Evolutionary conservation across 768 basidiomycete genomes (phyloP).

Genomic region (Lentinula boryana): DNA sequence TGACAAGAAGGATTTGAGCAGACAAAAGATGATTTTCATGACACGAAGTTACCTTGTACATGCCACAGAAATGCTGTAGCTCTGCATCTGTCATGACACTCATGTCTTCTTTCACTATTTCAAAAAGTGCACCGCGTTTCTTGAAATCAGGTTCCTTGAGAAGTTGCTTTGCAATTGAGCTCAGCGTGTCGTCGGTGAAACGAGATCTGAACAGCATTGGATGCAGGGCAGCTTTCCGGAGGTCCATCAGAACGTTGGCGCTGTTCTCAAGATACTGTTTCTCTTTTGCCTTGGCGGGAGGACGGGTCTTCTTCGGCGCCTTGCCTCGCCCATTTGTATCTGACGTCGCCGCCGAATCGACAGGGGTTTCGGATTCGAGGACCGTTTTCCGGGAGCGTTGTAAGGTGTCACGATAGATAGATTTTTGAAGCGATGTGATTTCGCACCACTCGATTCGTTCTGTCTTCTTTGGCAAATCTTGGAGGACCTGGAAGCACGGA

Average conservation of each 20-base stretch:
- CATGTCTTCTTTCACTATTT: slow-evolving; percentile 96
- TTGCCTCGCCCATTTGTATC: slow-evolving; percentile 19
- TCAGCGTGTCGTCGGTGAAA: slow-evolving; percentile 74
- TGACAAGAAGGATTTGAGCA: slow-evolving; percentile 18
- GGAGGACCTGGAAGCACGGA: slow-evolving; percentile 62
- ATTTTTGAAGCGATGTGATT: slow-evolving; percentile 77
- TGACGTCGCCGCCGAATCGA: slow-evolving; percentile 15
- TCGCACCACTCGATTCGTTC: slow-evolving; percentile 95
- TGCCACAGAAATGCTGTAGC: slow-evolving; percentile 77
- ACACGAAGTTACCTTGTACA: slow-evolving; percentile 63
- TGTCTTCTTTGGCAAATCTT: slow-evolving; percentile 87
- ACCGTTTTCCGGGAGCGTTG: slow-evolving; percentile 81
- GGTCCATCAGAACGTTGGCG: slow-evolving; percentile 93
- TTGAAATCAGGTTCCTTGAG: slow-evolving; percentile 91
- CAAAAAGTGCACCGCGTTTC: slow-evolving; percentile 71
- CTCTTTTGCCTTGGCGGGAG: slow-evolving; percentile 36
- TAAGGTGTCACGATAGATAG: slow-evolving; percentile 82
- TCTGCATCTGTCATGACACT: slow-evolving; percentile 98
- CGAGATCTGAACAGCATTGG: slow-evolving; percentile 90
- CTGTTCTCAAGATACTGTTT: slow-evolving; percentile 76
- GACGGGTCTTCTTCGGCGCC: slow-evolving; percentile 35
- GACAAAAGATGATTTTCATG: not conserved
- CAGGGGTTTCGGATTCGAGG: slow-evolving; percentile 34
- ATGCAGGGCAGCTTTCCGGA: slow-evolving; percentile 94
- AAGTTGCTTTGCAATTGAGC: slow-evolving; percentile 71